A percentile compares a stretch with the other conserved stretches of the same genome.
phyloP scores from a whole-genome alignment of 371 early-diverging fungal genomes.

The Syncephalastrum sp. region DNA sequence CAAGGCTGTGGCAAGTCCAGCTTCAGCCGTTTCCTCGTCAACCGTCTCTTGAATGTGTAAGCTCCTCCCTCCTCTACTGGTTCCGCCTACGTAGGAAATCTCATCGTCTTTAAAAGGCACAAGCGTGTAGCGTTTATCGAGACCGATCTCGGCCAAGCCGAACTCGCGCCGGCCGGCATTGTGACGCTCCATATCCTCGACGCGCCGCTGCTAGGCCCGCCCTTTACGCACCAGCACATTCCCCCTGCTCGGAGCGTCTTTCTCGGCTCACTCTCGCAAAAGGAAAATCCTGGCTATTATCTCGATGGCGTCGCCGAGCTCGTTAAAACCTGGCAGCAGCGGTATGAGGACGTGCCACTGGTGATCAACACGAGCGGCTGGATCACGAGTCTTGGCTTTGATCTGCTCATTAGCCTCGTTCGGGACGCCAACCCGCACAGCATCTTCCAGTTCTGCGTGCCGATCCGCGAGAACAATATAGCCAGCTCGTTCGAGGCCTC shows the following conservation, averaged over 20 bases:
- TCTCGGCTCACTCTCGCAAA: constrained; percentile 65
- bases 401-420: constrained; percentile 63
- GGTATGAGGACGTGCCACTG: constrained; percentile 56
- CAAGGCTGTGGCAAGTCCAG: constrained; percentile 83
- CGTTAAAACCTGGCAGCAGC: constrained; percentile 46
- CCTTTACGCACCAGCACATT: constrained; percentile 69
- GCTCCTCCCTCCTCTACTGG: background rate
- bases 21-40: constrained; percentile 61
- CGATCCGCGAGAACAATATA: constrained; percentile 19
- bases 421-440: constrained; percentile 50
- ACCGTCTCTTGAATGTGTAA: constrained; percentile 66
- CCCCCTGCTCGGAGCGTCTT: constrained; percentile 60
- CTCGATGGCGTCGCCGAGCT: constrained; percentile 58
- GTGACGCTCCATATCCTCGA: constrained; percentile 68
- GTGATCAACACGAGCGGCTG: constrained; percentile 86
- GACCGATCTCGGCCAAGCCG: constrained; percentile 82
- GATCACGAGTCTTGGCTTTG: constrained; percentile 77
- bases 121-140: constrained; percentile 71
- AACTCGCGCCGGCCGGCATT: constrained; percentile 73
- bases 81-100: no score
- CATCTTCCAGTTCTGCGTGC: constrained; percentile 46
- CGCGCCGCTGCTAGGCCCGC: constrained; percentile 70
- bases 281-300: constrained; percentile 71
- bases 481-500: constrained; percentile 32
- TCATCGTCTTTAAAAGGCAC: constrained; percentile 17